Evolutionary conservation across 2,329 filamentous ascomycete species (phyloP).

Genomic region (Tolypocladium sp.): DNA sequence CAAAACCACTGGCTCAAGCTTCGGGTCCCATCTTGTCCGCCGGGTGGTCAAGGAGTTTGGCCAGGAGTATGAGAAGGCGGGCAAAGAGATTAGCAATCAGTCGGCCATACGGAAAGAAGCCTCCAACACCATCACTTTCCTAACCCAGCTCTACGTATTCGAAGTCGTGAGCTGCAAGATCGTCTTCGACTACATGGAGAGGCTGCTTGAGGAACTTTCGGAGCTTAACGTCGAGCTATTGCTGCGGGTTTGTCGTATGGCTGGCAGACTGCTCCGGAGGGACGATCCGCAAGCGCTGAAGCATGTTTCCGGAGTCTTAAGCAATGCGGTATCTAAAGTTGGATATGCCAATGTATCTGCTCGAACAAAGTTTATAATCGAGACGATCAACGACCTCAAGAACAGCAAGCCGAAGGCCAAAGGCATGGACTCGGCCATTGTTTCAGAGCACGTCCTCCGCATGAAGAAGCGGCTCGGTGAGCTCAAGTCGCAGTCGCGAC

Average conservation of each 20-base stretch:
- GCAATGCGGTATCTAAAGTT: constrained; percentile 57
- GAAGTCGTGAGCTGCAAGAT: constrained; percentile 75
- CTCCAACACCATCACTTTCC: constrained; percentile 70
- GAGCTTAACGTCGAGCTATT: constrained; percentile 86
- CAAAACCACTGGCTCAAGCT: constrained; percentile 78
- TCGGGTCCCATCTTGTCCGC: constrained; percentile 80
- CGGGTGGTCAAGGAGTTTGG: constrained; percentile 69
- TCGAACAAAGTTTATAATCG: constrained; percentile 94
- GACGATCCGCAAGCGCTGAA: constrained; percentile 85
- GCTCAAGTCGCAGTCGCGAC: constrained; percentile 49
- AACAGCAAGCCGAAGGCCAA: constrained; percentile 83
- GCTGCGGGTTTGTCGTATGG: constrained; percentile 73
- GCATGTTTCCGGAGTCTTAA: constrained; percentile 75
- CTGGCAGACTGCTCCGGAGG: constrained; percentile 72
- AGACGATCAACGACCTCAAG: constrained; percentile 88
- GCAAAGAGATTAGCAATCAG: constrained; percentile 29
- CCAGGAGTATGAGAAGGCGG: constrained; percentile 44
- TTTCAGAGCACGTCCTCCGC: constrained; percentile 71
- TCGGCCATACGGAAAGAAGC: constrained; percentile 23
- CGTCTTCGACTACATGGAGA: constrained; percentile 82
- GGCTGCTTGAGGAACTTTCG: constrained; percentile 64
- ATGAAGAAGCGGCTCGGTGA: constrained; percentile 85
- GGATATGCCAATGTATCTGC: constrained; percentile 69
- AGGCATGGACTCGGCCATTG: constrained; percentile 59
- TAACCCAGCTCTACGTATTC: constrained; percentile 87